A percentile compares a stretch with the other conserved stretches of the same genome.
phyloP scores from a whole-genome alignment of 2,329 filamentous ascomycete genomes.

The Verticillium longisporum region DNA sequence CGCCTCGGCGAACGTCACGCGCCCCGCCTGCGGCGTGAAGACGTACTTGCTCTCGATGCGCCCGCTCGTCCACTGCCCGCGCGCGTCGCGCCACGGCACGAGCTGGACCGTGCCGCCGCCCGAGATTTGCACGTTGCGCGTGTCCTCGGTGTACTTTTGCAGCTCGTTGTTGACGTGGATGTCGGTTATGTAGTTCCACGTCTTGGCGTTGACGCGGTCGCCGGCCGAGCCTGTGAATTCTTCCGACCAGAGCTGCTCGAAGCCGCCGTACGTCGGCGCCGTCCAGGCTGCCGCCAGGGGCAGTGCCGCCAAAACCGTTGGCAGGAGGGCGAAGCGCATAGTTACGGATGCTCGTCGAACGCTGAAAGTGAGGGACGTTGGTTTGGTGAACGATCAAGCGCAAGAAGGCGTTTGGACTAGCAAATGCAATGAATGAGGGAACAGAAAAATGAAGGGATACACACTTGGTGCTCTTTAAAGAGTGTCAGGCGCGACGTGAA shows the following conservation, averaged over 20 bases:
- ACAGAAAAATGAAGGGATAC: neutral
- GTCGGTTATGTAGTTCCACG: slow-evolving; percentile 40
- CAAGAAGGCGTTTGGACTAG: no score
- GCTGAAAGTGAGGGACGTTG: no score
- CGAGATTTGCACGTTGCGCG: slow-evolving; percentile 40
- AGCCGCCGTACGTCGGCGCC: slow-evolving; percentile 31
- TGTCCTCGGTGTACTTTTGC: slow-evolving; percentile 37
- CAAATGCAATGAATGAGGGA: no score
- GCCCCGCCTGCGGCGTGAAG: slow-evolving; percentile 34
- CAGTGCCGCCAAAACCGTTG: slow-evolving; percentile 13
- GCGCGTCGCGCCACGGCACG: slow-evolving; percentile 32
- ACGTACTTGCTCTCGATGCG: slow-evolving; percentile 40
- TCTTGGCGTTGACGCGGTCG: slow-evolving; percentile 17
- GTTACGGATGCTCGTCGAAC: neutral
- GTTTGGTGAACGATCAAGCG: no score
- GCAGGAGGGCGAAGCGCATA: neutral
- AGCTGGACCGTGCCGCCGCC: slow-evolving; percentile 45
- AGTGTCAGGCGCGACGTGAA: neutral
- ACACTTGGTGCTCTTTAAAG: neutral
- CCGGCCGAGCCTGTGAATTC: slow-evolving; percentile 31
- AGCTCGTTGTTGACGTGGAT: slow-evolving; percentile 42
- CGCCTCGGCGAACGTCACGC: slow-evolving; percentile 34
- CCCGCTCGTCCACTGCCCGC: slow-evolving; percentile 40
- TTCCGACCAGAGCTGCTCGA: slow-evolving; percentile 34
- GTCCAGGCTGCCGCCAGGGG: slow-evolving; percentile 25